Evolutionary conservation across 2,329 filamentous ascomycete species (phyloP), one percentile per base, ranked within the genome.

Genomic region (Talaromyces sp.): DNA sequence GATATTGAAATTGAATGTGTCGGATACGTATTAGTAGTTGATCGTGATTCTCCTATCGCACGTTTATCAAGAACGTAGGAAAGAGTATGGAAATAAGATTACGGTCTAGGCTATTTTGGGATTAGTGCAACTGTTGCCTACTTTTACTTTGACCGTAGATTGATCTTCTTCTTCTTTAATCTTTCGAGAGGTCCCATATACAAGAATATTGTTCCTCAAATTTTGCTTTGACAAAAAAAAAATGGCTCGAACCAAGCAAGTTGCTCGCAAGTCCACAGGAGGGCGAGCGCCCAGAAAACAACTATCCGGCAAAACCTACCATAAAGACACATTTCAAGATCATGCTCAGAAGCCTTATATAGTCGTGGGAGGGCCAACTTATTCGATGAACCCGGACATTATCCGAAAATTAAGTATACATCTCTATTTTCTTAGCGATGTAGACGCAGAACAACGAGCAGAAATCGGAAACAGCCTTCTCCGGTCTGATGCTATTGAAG

Each of bases 381-480:
- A 15, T 37, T 25, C 35, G 19, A 31, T 43, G 22, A 59, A 59
- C 11, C n/a, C 45, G 1, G 41, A 25, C 45, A 43, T 49, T 3
- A 65, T 65, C n/a, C 22, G 58, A 13, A 65, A 65, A 52, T 15
- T 65, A n/a, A 62, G 63, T 43, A 17, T 65, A 11, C 57, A 65
- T 39, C 63, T 65, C 17, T 65, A 65, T 37, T 65, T 47, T 15
- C 47, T 65, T 9, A 33, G 39, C 19, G 63, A 65, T 17, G 22
- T 65, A 15, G 35, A 61, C 45, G 37, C 17, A n/a, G 37, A 50
- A n/a, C 57, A 35, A 56, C 15, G 27, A n/a, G 58, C 39, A 3
- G 56, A 59, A 31, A 54, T 65, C 10, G 63, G 35, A 27, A 56
- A 39, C 41, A 22, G 31, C 33, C 35, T 65, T 41, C 49, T 65